These are phyloP conservation scores for Trichoderma guizhouense DNA, from an alignment of 2,329 filamentous ascomycete species.

Conservation along the genomic window DNA sequence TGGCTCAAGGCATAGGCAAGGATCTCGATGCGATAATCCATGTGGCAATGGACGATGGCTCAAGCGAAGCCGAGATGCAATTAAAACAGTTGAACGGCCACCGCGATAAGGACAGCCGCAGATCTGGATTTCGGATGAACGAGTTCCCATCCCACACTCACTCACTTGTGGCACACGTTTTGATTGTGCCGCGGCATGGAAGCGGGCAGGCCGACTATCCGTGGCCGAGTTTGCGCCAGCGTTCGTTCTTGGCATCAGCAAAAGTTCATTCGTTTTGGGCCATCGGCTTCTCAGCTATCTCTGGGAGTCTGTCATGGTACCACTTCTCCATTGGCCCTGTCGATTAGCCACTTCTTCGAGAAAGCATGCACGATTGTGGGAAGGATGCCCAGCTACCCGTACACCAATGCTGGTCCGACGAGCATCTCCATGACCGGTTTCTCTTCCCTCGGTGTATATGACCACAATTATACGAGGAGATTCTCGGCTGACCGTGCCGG, in stretches of 20 bases:
- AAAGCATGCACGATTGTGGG: background rate
- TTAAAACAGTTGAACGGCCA: background rate
- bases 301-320: background rate
- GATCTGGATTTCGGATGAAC: background rate
- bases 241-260: background rate
- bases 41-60: background rate
- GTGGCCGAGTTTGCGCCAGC: background rate
- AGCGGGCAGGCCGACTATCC: background rate
- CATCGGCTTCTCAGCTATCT: background rate
- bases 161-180: too few relatives aligned
- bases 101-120: background rate
- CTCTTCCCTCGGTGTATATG: background rate
- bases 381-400: background rate
- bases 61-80: too few relatives aligned
- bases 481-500: background rate
- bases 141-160: background rate
- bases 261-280: background rate
- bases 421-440: background rate
- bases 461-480: background rate
- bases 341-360: background rate
- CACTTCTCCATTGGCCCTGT: background rate
- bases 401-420: background rate
- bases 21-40: background rate
- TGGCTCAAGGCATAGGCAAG: background rate
- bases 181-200: background rate